Conservation (phyloP, 345 rosid species). For the Salix koriyanagi region DNA sequence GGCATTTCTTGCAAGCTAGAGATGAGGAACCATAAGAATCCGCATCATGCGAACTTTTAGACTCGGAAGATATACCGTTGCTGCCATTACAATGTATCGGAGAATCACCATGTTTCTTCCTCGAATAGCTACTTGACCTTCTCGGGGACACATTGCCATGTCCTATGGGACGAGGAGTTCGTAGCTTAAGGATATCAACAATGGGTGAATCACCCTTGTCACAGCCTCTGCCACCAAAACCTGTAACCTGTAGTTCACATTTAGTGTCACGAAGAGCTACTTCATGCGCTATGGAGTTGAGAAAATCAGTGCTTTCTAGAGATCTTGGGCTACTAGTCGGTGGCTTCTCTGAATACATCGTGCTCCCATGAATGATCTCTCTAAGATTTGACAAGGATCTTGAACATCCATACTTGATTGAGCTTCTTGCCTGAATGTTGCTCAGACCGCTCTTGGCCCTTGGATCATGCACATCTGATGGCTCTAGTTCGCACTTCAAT, state of each 20-base stretch:
- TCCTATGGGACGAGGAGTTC: slow-evolving; percentile 23
- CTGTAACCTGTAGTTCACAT: slow-evolving; percentile 34
- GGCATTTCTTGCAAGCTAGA: slow-evolving; percentile 48
- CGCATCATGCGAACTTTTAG: slow-evolving; percentile 7
- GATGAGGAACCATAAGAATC: slow-evolving; percentile 18
- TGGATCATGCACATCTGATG: slow-evolving; percentile 31
- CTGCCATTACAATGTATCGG: slow-evolving; percentile 5
- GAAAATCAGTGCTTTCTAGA: slow-evolving; percentile 29
- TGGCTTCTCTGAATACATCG: slow-evolving; percentile 25
- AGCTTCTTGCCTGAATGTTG: slow-evolving; percentile 13
- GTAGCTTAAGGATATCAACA: slow-evolving; percentile 28
- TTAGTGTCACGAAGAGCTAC: slow-evolving; percentile 28
- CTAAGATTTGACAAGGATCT: slow-evolving; percentile 41
- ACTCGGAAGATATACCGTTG: slow-evolving; percentile 5
- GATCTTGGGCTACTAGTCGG: slow-evolving; percentile 47
- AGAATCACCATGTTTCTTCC: slow-evolving; percentile 13
- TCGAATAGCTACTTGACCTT: slow-evolving; percentile 20
- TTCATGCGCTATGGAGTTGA: slow-evolving; percentile 35
- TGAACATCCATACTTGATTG: slow-evolving; percentile 28
- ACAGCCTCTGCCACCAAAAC: slow-evolving; percentile 6
- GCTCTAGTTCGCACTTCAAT: slow-evolving; percentile 38
- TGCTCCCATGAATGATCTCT: slow-evolving; percentile 36
- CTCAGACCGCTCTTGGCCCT: slow-evolving; percentile 8
- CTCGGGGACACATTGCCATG: slow-evolving; percentile 12
- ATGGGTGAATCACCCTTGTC: slow-evolving; percentile 12